Percentiles rank a stretch among this genome's conserved stretches.
Conservation (phyloP, 1,139 yeast species). For the Kurtzmaniella natalensis region DNA sequence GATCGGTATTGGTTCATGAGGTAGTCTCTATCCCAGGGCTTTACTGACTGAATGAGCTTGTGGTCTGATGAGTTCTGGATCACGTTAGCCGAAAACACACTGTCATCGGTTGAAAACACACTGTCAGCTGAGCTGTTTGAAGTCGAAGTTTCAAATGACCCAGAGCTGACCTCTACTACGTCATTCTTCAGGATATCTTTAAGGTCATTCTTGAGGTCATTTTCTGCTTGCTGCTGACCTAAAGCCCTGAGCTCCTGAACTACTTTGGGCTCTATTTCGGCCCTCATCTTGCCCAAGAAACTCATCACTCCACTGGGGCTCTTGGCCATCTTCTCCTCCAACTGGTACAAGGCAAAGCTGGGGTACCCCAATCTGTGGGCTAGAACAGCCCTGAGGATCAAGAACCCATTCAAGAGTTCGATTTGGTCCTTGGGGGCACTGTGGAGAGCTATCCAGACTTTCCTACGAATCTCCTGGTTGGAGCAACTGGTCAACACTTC, state of each 20-base stretch:
- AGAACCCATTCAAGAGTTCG: slow-evolving; percentile 49
- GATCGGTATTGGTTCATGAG: slow-evolving; percentile 22
- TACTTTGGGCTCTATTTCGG: slow-evolving; percentile 8
- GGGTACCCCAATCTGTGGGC: slow-evolving; percentile 71
- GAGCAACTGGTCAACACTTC: slow-evolving; percentile 59
- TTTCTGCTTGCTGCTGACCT: too few species aligned
- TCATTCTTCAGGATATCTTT: too few species aligned
- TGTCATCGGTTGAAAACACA: too few species aligned
- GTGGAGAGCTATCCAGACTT: slow-evolving; percentile 74
- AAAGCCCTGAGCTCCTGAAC: slow-evolving; percentile 1
- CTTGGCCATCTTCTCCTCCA: slow-evolving; percentile 88
- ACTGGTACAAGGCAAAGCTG: slow-evolving; percentile 75
- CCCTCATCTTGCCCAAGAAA: slow-evolving; percentile 60
- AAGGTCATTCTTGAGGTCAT: too few species aligned
- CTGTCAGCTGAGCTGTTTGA: too few species aligned
- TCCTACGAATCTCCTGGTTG: slow-evolving; percentile 54
- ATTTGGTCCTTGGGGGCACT: slow-evolving; percentile 58
- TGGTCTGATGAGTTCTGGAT: too few species aligned
- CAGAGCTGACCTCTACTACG: too few species aligned
- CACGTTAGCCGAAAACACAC: too few species aligned
- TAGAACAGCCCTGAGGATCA: slow-evolving; percentile 64
- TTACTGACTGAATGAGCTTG: slow-evolving; percentile 14
- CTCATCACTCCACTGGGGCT: slow-evolving; percentile 70
- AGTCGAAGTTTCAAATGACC: too few species aligned
- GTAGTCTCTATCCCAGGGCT: slow-evolving; percentile 94